Evolutionary conservation across 768 basidiomycete species (phyloP), one percentile per base, ranked within the genome.

Genomic region (Epithele typhae): DNA sequence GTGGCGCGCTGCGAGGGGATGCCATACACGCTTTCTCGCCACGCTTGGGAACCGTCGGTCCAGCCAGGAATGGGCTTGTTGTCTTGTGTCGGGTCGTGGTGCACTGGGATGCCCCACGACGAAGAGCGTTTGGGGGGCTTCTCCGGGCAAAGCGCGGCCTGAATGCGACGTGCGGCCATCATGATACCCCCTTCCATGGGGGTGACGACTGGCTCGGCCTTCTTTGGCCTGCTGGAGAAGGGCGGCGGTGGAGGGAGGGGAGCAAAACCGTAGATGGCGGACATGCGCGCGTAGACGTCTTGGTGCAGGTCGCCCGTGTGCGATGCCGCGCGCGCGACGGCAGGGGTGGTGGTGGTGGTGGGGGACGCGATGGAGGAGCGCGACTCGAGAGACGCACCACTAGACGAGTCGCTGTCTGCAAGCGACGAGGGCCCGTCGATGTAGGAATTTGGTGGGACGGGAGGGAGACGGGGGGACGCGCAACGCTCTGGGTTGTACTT

Each of bases 1-100:
- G 51, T 38, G 25, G 65, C 59, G 23, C 69, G 66, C 7, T 73
- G 73, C 3, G 74, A 58, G 3, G 73, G 60, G 48, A 81, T 69
- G 43, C 69, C 72, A 62, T 87, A 87, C 1, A 84, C 74, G 4
- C 70, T 68, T 0, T 80, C 68, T n/a, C 84, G 78, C 84, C 84
- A 87, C 0, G 77, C 79, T 45, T 78, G 69, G 19, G 72, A 74
- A 42, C 79, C 78, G 50, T 86, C 84, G 2, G 76, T 82, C 84
- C 84, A 86, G 12, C 84, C 84, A 0, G 81, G 78, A 24, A 84
- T 73, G 15, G 67, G 62, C 59, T 66, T 64, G 48, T 43, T 47
- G 42, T 38, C 45, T 2, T 44, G 46, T 65, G 64, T 19, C 71
- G 71, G 37, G 17, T 47, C 37, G 35, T 34, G 37, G 27, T 61